phyloP scores from a whole-genome alignment of 129 eudicot species.

The Rutidosis leptorrhynchoides region DNA sequence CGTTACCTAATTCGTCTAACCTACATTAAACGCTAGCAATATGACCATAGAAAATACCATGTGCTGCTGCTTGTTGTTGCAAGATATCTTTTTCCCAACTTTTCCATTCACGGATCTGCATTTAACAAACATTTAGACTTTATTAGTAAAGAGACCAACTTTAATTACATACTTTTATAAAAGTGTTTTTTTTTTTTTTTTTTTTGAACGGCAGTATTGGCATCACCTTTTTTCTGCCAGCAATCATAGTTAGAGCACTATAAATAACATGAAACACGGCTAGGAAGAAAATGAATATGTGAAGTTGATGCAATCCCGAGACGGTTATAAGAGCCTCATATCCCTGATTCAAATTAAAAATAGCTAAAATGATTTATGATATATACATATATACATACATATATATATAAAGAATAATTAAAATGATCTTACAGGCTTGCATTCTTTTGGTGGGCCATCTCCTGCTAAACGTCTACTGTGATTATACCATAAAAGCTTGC shows the following conservation, averaged over 20 bases:
- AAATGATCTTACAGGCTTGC: conserved; percentile 45
- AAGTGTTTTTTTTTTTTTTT: no score
- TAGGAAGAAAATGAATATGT: conserved; percentile 95
- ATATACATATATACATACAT: background rate
- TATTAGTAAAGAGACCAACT: background rate
- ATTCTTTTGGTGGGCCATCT: conserved; percentile 32
- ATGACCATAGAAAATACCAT: conserved; percentile 35
- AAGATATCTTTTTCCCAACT: conserved; percentile 61
- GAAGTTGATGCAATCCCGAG: conserved; percentile 82
- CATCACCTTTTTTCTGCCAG: conserved; percentile 69
- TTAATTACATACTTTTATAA: background rate
- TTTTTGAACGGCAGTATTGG: no score
- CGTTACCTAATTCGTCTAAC: background rate
- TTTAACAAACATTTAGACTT: conserved; percentile 13
- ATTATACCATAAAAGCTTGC: conserved; percentile 60
- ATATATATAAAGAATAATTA: background rate
- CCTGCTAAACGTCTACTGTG: conserved; percentile 65
- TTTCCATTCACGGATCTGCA: conserved; percentile 89
- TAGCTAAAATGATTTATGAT: conserved; percentile 2
- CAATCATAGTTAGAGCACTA: conserved; percentile 76
- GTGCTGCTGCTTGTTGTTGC: conserved; percentile 27
- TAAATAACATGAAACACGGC: conserved; percentile 87
- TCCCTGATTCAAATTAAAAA: conserved; percentile 45
- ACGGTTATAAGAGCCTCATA: conserved; percentile 67
- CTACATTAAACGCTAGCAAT: background rate